A percentile compares a stretch with the other conserved stretches of the same genome.
These are phyloP conservation scores for Cylindricascospora bacillispora DNA, from an alignment of 1,139 yeast species.

Conservation along the genomic window DNA sequence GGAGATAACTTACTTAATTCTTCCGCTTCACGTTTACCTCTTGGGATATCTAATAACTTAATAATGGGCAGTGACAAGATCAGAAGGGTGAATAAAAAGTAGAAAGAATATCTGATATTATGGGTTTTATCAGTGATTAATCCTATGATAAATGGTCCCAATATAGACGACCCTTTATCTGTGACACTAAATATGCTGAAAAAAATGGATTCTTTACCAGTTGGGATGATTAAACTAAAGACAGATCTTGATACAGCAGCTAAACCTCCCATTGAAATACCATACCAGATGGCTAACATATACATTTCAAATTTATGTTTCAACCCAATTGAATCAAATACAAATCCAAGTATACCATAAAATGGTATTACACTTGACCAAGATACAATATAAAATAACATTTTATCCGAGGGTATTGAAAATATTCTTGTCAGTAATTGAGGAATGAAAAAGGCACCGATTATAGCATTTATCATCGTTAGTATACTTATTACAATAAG, in stretches of 20 bases:
- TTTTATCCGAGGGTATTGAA: slow-evolving; percentile 32
- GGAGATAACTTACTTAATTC: slow-evolving; percentile 17
- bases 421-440: slow-evolving; percentile 32
- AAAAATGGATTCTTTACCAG: slow-evolving; percentile 56
- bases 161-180: slow-evolving; percentile 58
- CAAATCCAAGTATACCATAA: slow-evolving; percentile 53
- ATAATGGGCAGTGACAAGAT: slow-evolving; percentile 41
- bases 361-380: slow-evolving; percentile 53
- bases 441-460: slow-evolving; percentile 47
- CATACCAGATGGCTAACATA: slow-evolving; percentile 55
- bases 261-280: slow-evolving; percentile 54
- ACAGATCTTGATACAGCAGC: slow-evolving; percentile 52
- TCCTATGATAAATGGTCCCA: slow-evolving; percentile 59
- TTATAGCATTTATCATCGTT: slow-evolving; percentile 49
- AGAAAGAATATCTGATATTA: slow-evolving; percentile 55
- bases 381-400: slow-evolving; percentile 39
- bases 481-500: slow-evolving; percentile 48
- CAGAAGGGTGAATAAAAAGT: slow-evolving; percentile 40
- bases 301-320: slow-evolving; percentile 54
- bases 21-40: slow-evolving; percentile 41
- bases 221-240: slow-evolving; percentile 51
- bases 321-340: slow-evolving; percentile 37
- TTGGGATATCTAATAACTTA: slow-evolving; percentile 36
- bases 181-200: slow-evolving; percentile 61
- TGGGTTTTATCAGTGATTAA: slow-evolving; percentile 54